Base-by-base conservation (phyloP, 192 early-diverging fungal genomes). In the Anaeromyces robustus region DNA sequence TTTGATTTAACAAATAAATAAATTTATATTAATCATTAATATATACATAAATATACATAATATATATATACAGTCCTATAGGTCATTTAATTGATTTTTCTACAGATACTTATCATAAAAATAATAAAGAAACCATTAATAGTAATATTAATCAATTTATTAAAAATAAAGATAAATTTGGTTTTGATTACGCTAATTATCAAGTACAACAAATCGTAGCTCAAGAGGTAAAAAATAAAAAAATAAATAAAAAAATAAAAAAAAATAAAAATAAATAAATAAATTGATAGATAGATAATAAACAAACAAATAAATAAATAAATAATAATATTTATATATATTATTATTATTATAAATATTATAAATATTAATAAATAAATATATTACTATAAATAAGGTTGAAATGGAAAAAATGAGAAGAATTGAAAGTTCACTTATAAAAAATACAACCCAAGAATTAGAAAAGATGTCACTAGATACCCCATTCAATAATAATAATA, bases 201-300 rank as follows among this genome's bases (percentile, higher is more conserved):
- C 92, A 94, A 0, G 90, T 94, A 12, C 89, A 93, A 77, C 94
- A 96, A 85, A 83, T 97, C 77, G 89, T 96, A 81, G 84, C 94
- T 1, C 92, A 92, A 81, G 93, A 96, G 87, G 91, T 94, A 80
- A 82, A 30, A 7, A 7, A 29, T 30, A 7, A 29, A 29, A 30
- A 30, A 41, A 4, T 5, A 4, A 11, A 79, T 34, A 7, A 12
- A 34, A 34, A 7, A 34, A 34, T 34, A 34, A 12, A 3, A 3
- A 34, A 34, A 3, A 34, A 34, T 12, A 34, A n/a, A n/a, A n/a
- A n/a, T n/a, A n/a, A n/a, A n/a, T n/a, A n/a, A n/a, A n/a, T n/a
- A n/a, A n/a, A n/a, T n/a, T n/a, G n/a, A n/a, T n/a, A n/a, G n/a
- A n/a, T n/a, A n/a, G n/a, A n/a, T n/a, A n/a, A n/a, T n/a, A n/a